Conservation (phyloP, 2,329 filamentous ascomycete genomes). For the Paecilomyces niveus region DNA sequence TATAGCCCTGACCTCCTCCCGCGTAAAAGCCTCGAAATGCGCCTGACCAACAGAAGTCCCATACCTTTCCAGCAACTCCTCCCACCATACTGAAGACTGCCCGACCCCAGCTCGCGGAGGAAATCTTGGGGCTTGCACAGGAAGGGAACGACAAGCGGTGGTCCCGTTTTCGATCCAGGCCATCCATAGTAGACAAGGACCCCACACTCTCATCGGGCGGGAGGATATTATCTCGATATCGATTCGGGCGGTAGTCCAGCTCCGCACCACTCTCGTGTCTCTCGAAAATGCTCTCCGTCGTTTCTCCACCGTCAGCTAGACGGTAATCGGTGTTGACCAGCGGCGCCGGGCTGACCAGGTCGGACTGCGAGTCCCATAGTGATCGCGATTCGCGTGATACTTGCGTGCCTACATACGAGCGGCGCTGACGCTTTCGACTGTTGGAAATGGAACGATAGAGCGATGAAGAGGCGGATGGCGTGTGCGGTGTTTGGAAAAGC, state of each 20-base stretch:
- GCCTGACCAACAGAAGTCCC: conserved; percentile 68
- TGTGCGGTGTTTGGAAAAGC: conserved; percentile 28
- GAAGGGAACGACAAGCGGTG: conserved; percentile 20
- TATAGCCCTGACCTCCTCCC: conserved; percentile 69
- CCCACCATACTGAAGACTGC: conserved; percentile 28
- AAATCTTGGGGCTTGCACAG: conserved; percentile 8
- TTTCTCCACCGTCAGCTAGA: conserved; percentile 23
- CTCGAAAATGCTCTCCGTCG: conserved; percentile 13
- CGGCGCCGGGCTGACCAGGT: conserved; percentile 26
- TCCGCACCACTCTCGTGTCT: conserved; percentile 21
- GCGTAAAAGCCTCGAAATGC: conserved; percentile 81
- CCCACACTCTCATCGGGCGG: conserved; percentile 21
- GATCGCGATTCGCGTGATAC: neutral
- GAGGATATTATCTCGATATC: conserved; percentile 26
- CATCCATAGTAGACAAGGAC: conserved; percentile 11
- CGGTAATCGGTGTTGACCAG: conserved; percentile 33
- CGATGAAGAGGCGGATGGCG: conserved; percentile 30
- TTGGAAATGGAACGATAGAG: conserved; percentile 28
- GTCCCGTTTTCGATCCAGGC: conserved; percentile 24
- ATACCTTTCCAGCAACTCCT: conserved; percentile 56
- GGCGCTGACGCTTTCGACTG: conserved; percentile 2
- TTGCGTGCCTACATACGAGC: neutral
- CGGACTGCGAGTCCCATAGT: conserved; percentile 7
- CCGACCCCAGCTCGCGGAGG: conserved; percentile 30
- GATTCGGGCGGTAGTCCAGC: conserved; percentile 35